phyloP scores from a whole-genome alignment of 805 yeast genomes.

The Brettanomyces anomalus region DNA sequence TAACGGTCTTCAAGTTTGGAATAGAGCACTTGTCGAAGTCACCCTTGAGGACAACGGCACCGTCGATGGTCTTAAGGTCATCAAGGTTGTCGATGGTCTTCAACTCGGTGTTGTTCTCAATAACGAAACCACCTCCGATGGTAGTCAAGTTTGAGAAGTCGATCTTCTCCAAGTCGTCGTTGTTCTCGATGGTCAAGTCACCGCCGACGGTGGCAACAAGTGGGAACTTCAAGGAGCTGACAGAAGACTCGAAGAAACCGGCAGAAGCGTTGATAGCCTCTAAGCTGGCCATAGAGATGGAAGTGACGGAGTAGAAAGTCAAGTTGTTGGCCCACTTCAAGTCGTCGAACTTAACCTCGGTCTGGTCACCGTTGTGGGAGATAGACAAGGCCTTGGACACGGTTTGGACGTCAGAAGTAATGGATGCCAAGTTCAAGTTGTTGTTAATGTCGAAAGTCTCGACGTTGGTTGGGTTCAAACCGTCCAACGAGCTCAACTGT shows the following conservation, averaged over 20 bases:
- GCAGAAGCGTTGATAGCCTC: conserved; percentile 70
- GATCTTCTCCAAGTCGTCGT: conserved; percentile 60
- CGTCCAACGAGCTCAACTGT: conserved; percentile 55
- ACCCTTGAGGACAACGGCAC: conserved; percentile 82
- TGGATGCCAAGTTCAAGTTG: conserved; percentile 68
- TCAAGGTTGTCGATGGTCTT: conserved; percentile 64
- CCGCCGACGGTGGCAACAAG: conserved; percentile 63
- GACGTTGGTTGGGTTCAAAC: conserved; percentile 41
- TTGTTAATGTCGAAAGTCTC: conserved; percentile 78
- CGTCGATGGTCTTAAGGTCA: conserved; percentile 64
- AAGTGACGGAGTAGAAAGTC: conserved; percentile 70
- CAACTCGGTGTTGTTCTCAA: conserved; percentile 78
- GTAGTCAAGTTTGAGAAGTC: conserved; percentile 61
- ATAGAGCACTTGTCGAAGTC: conserved; percentile 72
- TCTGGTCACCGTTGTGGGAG: conserved; percentile 77
- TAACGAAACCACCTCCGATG: conserved; percentile 89
- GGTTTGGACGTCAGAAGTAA: conserved; percentile 62
- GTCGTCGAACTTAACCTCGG: conserved; percentile 57
- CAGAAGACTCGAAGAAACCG: conserved; percentile 66
- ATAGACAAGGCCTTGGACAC: conserved; percentile 71
- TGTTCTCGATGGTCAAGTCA: conserved; percentile 66
- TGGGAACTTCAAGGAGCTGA: conserved; percentile 47
- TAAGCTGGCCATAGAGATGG: conserved; percentile 63
- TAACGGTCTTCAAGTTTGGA: conserved; percentile 63
- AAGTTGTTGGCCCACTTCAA: conserved; percentile 84